Evolutionary conservation across 441 rosid species (phyloP), one percentile per base, ranked within the genome.

Genomic region (Erodium texanum): DNA sequence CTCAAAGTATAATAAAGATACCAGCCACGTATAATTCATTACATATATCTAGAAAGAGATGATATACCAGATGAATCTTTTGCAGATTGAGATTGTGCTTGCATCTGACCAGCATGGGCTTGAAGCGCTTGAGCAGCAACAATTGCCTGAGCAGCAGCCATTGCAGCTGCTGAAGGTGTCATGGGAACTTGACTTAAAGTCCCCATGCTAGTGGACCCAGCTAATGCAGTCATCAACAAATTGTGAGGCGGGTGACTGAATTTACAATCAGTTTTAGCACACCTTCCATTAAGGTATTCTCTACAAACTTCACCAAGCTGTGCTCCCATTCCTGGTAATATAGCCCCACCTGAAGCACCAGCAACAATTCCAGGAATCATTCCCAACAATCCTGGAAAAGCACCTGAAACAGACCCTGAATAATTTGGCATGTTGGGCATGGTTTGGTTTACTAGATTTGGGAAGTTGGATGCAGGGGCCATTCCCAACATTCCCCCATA

Each of bases 81-180:
- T 80, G 81, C 74, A 48, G 90, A 85, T 71, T 86, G 89, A 66
- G 86, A 74, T 50, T 90, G 95, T 6, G 97, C 98, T 83, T 92
- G 97, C 80, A 89, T 78, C 84, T 95, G 98, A 62, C 95, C 86
- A 78, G 99, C 98, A 87, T 95, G 98, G 24, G 99, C 98, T 79
- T 95, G 98, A 81, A 95, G 96, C 14, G 98, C 97, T 79, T 95
- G 95, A 9, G 97, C 99, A 14, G 99, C 98, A 78, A 95, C 95
- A 77, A 95, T 95, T 56, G 96, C 98, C 78, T 92, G 99, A 69
- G 99, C 99, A 79, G 98, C 98, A 85, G 97, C 98, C 99, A 92
- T 95, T 65, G 99, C 99, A 68, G 98, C 99, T 38, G 98, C 97
- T 29, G 99, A 95, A 82, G 98, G 98, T 12, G 99, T 95, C 97